Percentiles rank a stretch among this genome's conserved stretches.
Evolutionary conservation across 768 basidiomycete species (phyloP).

Genomic region (Cyclocybe aegerita): DNA sequence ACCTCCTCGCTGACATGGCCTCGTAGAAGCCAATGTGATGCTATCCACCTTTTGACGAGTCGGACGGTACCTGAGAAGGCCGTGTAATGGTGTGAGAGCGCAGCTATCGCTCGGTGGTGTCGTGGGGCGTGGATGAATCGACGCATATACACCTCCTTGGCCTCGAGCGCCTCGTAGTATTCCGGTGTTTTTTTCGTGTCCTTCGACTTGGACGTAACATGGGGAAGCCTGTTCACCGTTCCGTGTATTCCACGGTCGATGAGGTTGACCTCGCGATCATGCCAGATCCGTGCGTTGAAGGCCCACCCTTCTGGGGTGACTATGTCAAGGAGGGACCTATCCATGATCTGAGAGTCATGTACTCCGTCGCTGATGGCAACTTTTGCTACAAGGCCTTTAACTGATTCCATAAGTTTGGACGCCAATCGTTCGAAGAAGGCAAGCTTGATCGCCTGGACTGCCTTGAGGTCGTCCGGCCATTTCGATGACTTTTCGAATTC

Average conservation of each 20-base stretch:
- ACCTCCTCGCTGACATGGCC: conserved; percentile 74
- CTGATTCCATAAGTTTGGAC: conserved; percentile 52
- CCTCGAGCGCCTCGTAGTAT: conserved; percentile 53
- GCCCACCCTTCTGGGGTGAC: conserved; percentile 83
- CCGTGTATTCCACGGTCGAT: conserved; percentile 67
- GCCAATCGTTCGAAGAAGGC: conserved; percentile 89
- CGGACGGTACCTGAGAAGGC: conserved; percentile 86
- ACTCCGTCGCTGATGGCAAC: conserved; percentile 59
- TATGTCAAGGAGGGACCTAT: conserved; percentile 74
- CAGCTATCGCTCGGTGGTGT: conserved; percentile 82
- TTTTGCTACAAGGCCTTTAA: conserved; percentile 49
- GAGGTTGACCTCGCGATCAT: conserved; percentile 80
- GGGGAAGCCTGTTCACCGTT: conserved; percentile 36
- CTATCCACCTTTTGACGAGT: conserved; percentile 90
- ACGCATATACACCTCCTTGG: conserved; percentile 60
- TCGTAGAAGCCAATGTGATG: conserved; percentile 83
- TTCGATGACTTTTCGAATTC: conserved; percentile 91
- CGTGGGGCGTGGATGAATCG: conserved; percentile 78
- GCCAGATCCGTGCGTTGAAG: conserved; percentile 81
- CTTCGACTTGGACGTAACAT: conserved; percentile 29
- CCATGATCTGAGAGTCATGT: conserved; percentile 55
- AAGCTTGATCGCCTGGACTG: conserved; percentile 92
- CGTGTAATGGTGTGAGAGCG: conserved; percentile 73
- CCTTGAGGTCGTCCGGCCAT: conserved; percentile 94
- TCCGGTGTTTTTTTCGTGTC: conserved; percentile 43